Percentiles rank a stretch among this genome's conserved stretches.
These are phyloP conservation scores for Coemansia furcata DNA, from an alignment of 192 early-diverging fungal genomes.

Conservation along the genomic window DNA sequence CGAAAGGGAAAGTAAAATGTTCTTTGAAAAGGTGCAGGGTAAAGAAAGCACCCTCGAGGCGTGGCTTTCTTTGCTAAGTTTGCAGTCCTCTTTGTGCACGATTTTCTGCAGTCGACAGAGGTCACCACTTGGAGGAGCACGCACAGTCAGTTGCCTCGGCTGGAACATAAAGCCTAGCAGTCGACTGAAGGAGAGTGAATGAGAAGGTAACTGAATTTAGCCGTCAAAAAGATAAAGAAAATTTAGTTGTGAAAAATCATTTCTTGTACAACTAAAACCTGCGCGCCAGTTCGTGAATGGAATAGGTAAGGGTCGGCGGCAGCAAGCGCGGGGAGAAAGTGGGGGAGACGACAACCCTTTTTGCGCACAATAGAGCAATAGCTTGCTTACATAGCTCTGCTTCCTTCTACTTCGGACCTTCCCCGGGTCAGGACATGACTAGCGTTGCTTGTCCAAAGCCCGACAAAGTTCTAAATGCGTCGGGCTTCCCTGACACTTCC, in stretches of 20 bases:
- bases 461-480: background rate
- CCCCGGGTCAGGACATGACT: background rate
- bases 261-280: background rate
- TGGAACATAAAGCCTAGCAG: background rate
- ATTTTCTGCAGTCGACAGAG: conserved; percentile 3
- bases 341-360: background rate
- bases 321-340: background rate
- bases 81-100: background rate
- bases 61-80: conserved; percentile 2
- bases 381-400: background rate
- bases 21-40: background rate
- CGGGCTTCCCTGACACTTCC: no score
- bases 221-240: background rate
- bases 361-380: background rate
- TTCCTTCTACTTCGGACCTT: background rate
- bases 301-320: background rate
- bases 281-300: background rate
- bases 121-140: background rate
- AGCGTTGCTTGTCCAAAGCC: background rate
- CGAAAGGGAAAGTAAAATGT: background rate
- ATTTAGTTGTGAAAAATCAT: background rate
- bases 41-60: background rate
- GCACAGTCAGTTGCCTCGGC: background rate
- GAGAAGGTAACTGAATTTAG: no score
- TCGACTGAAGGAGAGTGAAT: background rate